A percentile compares a stretch with the other conserved stretches of the same genome.
Conservation (phyloP, 148 eudicot species). For the Heliosperma pusillum region DNA sequence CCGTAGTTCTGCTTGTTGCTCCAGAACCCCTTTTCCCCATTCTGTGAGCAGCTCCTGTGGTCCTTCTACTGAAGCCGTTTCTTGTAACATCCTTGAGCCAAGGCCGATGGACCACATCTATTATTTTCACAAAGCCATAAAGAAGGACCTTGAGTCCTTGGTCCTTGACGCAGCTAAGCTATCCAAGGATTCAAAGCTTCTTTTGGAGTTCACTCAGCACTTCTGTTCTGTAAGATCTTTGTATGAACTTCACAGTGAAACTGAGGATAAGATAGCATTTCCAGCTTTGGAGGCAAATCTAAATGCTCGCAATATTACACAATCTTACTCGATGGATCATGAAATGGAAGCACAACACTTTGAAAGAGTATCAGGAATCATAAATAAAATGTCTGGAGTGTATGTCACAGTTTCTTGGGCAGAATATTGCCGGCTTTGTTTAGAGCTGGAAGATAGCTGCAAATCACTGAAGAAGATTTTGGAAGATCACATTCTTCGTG, state of each 20-base stretch:
- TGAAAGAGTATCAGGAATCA: slow-evolving; percentile 49
- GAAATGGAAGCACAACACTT: slow-evolving; percentile 58
- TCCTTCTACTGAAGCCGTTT: slow-evolving; percentile 27
- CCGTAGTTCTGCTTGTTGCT: slow-evolving; percentile 20
- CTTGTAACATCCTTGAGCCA: slow-evolving; percentile 37
- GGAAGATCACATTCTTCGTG: slow-evolving; percentile 67
- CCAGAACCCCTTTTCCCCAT: slow-evolving; percentile 15
- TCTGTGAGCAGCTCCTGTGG: slow-evolving; percentile 35
- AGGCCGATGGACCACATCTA: slow-evolving; percentile 76
- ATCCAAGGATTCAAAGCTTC: slow-evolving; percentile 43
- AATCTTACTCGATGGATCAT: slow-evolving; percentile 79
- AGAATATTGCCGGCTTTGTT: slow-evolving; percentile 46
- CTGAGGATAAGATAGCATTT: slow-evolving; percentile 87
- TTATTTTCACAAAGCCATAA: slow-evolving; percentile 85
- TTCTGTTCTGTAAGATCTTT: slow-evolving; percentile 47
- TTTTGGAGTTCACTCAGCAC: slow-evolving; percentile 48
- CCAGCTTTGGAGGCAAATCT: slow-evolving; percentile 83
- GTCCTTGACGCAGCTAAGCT: slow-evolving; percentile 51
- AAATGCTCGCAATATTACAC: slow-evolving; percentile 56
- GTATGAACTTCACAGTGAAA: slow-evolving; percentile 70
- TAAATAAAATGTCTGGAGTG: slow-evolving; percentile 49
- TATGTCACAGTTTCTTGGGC: slow-evolving; percentile 26
- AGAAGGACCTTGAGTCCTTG: slow-evolving; percentile 66
- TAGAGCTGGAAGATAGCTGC: slow-evolving; percentile 64
- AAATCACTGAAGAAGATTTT: slow-evolving; percentile 56